Base-by-base conservation (phyloP, 1,139 yeast genomes). In the Scheffersomyces segobiensis region DNA sequence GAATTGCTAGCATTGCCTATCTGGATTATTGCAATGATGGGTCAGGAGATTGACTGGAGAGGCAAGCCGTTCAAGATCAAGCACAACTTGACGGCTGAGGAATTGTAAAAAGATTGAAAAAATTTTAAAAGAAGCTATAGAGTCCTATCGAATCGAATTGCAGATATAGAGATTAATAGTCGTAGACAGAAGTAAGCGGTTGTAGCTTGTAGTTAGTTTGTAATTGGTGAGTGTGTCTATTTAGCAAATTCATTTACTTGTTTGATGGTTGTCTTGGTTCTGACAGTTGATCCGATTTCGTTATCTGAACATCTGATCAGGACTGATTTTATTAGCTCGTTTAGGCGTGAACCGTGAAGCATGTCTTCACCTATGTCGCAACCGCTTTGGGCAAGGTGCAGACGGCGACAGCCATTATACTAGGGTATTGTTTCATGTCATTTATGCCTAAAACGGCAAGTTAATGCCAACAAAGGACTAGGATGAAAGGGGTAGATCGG, bases 31-130 rank as follows among this genome's bases (percentile, higher is more conserved):
- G 97, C 97, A 0, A 88, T 92, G 88, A 66, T 80, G 51, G 97
- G 97, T 0, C 88, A 89, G 48, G 83, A 81, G 56, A 89, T 92
- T 50, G 88, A 87, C 60, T 92, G 98, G 98, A 78, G 98, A 60
- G 91, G 92, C 26, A 80, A 85, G 60, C 92, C 93, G 3, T 92
- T 91, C 69, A 78, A 77, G 61, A 92, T 92, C 62, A 84, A 86
- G 58, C 77, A 86, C 6, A 97, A 92, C 69, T 76, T 91, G 59
- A 87, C 92, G 1, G 97, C 96, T 0, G 93, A 87, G 67, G 92
- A 85, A 67, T 72, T 87, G 58, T 79, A 64, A 53, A 32, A 46
- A 49, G n/a, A 51, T 24, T 2, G 8, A 24, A 46, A 42, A 19
- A 8, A 8, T 10, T 18, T 12, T 14, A 3, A 4, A 7, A 5